These are phyloP conservation scores for Pseudodiploospora longispora DNA, from an alignment of 2,329 filamentous ascomycete species.

Conservation along the genomic window DNA sequence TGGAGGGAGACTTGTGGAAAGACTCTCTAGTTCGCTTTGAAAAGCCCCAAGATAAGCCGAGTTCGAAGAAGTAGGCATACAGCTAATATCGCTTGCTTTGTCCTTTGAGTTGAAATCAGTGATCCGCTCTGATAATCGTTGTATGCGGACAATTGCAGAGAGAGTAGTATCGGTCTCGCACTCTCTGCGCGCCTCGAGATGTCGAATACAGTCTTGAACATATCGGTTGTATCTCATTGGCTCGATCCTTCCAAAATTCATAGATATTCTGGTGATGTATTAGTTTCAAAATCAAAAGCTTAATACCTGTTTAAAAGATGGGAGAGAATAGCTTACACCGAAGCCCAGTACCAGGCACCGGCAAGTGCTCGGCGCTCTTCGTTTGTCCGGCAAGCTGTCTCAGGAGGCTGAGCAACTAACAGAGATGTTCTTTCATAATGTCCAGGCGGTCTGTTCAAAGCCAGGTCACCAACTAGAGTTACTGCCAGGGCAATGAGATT, in stretches of 20 bases:
- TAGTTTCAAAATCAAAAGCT: too few species aligned
- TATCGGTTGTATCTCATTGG: slow-evolving; percentile 44
- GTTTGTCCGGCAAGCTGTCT: slow-evolving; percentile 32
- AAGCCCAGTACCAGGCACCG: slow-evolving; percentile 47
- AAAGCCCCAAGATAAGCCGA: slow-evolving; percentile 39
- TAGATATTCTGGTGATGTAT: slow-evolving; percentile 25
- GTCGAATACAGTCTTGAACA: slow-evolving; percentile 40
- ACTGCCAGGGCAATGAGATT: slow-evolving; percentile 41
- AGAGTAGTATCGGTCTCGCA: slow-evolving; percentile 38
- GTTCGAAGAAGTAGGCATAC: slow-evolving; percentile 30
- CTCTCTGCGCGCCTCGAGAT: slow-evolving; percentile 36
- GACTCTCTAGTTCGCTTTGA: slow-evolving; percentile 35
- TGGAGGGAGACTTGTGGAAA: slow-evolving; percentile 27
- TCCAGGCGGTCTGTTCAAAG: slow-evolving; percentile 33
- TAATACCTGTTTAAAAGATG: too few species aligned
- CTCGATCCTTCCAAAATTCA: slow-evolving; percentile 37
- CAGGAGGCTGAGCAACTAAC: slow-evolving; percentile 32
- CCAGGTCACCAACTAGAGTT: slow-evolving; percentile 39
- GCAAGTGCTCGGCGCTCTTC: slow-evolving; percentile 45
- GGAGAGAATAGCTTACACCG: slow-evolving; percentile 32
- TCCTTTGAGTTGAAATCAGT: slow-evolving; percentile 30
- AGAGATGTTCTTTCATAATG: slow-evolving; percentile 34
- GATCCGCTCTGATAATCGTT: slow-evolving; percentile 44
- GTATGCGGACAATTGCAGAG: slow-evolving; percentile 39
- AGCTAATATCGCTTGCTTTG: slow-evolving; percentile 23